A percentile compares a stretch with the other conserved stretches of the same genome.
Conservation (phyloP, 768 basidiomycete genomes). For the Lentinula raphanica region DNA sequence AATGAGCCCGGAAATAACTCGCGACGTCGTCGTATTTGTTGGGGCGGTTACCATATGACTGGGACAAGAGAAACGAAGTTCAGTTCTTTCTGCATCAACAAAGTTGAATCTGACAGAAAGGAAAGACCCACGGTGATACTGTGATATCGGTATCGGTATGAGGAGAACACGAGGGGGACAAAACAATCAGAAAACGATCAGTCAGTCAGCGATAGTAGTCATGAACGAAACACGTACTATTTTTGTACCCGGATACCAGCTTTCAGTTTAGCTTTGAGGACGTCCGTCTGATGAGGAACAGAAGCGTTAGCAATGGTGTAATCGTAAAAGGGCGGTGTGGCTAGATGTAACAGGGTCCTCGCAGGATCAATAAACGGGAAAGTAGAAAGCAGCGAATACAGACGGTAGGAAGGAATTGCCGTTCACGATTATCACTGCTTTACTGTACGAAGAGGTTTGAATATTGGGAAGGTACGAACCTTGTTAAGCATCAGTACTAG, state of each 20-base stretch:
- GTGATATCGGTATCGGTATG: neutral
- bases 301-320: neutral
- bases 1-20: constrained; percentile 82
- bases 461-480: constrained; percentile 41
- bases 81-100: too few species aligned
- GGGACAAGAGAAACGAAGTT: too few species aligned
- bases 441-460: too few species aligned
- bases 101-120: neutral
- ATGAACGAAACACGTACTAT: constrained; percentile 49
- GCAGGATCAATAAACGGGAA: neutral
- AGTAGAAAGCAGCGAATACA: too few species aligned
- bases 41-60: constrained; percentile 59
- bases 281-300: constrained; percentile 48
- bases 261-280: constrained; percentile 67
- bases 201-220: neutral
- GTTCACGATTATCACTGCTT: too few species aligned
- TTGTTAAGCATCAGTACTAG: constrained; percentile 77
- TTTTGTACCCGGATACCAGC: constrained; percentile 64
- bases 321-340: neutral
- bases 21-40: constrained; percentile 69
- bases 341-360: neutral
- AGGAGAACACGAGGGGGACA: neutral
- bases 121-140: constrained; percentile 48
- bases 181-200: neutral
- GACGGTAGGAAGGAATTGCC: too few species aligned